These are phyloP conservation scores for Brasilioporus rufonigricans DNA, from an alignment of 768 basidiomycete species.

Conservation along the genomic window DNA sequence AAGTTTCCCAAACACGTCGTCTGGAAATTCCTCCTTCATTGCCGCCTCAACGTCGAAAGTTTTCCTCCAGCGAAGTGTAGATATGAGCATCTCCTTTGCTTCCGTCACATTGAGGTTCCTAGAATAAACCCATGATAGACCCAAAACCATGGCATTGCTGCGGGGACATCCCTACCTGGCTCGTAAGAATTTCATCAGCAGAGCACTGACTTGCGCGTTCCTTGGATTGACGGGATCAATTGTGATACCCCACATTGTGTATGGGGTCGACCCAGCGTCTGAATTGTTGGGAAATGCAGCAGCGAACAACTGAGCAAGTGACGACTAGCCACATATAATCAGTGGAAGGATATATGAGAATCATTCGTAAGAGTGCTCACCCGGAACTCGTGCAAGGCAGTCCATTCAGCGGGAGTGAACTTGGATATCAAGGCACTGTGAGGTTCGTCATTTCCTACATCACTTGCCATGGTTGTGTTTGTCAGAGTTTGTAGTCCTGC, in stretches of 20 bases:
- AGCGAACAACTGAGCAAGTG: constrained; percentile 52
- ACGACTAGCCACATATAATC: constrained; percentile 10
- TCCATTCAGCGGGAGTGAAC: constrained; percentile 75
- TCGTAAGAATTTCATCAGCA: constrained; percentile 79
- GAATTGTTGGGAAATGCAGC: constrained; percentile 61
- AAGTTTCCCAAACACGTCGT: constrained; percentile 61
- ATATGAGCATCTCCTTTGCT: constrained; percentile 64
- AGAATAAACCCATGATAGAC: not conserved
- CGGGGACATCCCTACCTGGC: constrained; percentile 49
- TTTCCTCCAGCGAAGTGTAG: constrained; percentile 69
- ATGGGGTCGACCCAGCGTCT: constrained; percentile 47
- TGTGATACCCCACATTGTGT: constrained; percentile 68
- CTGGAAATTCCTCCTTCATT: constrained; percentile 58
- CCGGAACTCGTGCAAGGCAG: constrained; percentile 63
- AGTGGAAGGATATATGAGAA: not conserved
- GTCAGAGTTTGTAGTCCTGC: too few species aligned
- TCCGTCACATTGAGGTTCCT: constrained; percentile 54
- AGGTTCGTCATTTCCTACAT: constrained; percentile 43
- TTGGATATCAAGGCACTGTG: constrained; percentile 67
- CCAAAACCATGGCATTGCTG: not conserved
- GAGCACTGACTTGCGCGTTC: constrained; percentile 67
- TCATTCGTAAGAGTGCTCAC: constrained; percentile 37
- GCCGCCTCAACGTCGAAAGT: constrained; percentile 61
- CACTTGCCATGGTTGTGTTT: too few species aligned
- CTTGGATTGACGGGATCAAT: constrained; percentile 56